phyloP scores from a whole-genome alignment of 208 protist species.

The Crithidia sp. region DNA sequence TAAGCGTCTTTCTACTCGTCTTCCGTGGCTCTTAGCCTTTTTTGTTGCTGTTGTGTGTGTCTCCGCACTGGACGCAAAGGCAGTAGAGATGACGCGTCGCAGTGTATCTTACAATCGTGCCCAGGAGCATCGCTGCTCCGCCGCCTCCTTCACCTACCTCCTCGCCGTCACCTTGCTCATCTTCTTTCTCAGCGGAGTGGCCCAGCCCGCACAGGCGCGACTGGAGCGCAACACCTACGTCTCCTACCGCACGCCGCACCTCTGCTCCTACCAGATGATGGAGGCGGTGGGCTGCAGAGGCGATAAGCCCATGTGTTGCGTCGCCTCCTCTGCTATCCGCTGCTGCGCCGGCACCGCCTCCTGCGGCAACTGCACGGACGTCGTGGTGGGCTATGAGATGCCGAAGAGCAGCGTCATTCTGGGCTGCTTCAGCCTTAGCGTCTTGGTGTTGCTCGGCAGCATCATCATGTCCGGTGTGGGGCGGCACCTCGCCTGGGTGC shows the following conservation, averaged over 20 bases:
- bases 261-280: slow-evolving; percentile 39
- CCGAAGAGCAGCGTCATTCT: slow-evolving; percentile 36
- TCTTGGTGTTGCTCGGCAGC: slow-evolving; percentile 48
- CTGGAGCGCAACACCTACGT: slow-evolving; percentile 30
- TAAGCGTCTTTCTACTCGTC: no score
- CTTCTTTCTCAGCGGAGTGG: not conserved
- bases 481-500: slow-evolving; percentile 36
- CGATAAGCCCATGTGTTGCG: slow-evolving; percentile 39
- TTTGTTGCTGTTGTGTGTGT: no score
- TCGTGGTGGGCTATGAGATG: slow-evolving; percentile 40
- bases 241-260: slow-evolving; percentile 28
- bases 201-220: slow-evolving; percentile 9
- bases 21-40: no score
- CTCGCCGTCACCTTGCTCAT: not conserved
- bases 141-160: not conserved
- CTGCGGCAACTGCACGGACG: slow-evolving; percentile 35
- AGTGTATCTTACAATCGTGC: not conserved
- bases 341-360: slow-evolving; percentile 35
- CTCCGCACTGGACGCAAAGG: no score
- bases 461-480: slow-evolving; percentile 45
- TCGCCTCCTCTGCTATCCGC: slow-evolving; percentile 28
- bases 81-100: no score
- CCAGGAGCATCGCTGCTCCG: not conserved
- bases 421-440: slow-evolving; percentile 36
- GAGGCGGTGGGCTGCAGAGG: slow-evolving; percentile 24